Evolutionary conservation across 805 yeast species (phyloP).

Genomic region (Kluyveromyces wickerhamii): DNA sequence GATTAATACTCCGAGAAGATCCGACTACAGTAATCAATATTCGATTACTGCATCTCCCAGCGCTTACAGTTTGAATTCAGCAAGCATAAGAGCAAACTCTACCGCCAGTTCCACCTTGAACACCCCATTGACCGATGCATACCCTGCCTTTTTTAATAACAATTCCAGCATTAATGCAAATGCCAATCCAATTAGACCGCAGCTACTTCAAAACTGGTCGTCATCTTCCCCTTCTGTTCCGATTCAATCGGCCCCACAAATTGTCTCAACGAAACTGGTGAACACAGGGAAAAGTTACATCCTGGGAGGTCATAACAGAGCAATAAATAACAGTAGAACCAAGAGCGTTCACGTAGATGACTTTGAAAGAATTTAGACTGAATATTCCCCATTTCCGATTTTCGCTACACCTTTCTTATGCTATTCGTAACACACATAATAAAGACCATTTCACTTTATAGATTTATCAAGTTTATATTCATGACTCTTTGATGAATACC

Average conservation of each 20-base stretch:
- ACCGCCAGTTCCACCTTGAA: background rate
- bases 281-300: constrained; percentile 29
- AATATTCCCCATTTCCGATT: no score
- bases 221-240: background rate
- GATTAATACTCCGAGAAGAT: background rate
- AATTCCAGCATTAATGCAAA: no score
- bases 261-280: constrained; percentile 14
- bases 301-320: constrained; percentile 26
- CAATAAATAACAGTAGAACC: constrained; percentile 26
- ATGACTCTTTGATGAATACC: no score
- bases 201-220: background rate
- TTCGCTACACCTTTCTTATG: no score
- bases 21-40: background rate
- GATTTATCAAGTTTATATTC: no score
- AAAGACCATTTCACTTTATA: no score
- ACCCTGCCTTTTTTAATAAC: no score
- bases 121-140: background rate
- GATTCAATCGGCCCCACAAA: background rate
- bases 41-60: background rate
- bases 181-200: background rate
- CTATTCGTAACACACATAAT: no score
- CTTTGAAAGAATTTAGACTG: constrained; percentile 14
- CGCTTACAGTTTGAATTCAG: background rate
- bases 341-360: constrained; percentile 30
- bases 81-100: background rate